Evolutionary conservation across 768 basidiomycete species (phyloP), one percentile per base, ranked within the genome.

Genomic region (Lentinula sp.): DNA sequence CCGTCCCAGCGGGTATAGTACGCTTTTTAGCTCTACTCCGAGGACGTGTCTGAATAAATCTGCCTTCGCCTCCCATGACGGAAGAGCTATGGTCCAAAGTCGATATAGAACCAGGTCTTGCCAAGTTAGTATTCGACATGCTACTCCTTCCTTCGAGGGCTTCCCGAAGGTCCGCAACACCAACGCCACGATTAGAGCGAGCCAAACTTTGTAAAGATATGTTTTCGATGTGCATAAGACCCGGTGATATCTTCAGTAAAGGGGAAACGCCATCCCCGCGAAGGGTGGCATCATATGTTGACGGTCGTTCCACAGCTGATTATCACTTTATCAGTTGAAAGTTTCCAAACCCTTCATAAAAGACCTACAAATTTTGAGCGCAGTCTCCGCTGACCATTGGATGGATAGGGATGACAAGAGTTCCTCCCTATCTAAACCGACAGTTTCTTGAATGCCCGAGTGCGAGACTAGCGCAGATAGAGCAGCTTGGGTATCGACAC

Each of bases 161-260:
- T 65, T 95, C 93, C 57, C 93, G 81, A 35, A 97, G 79, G 69
- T 95, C 93, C 1, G 84, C 86, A 23, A 96, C 93, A 23, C 94
- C 95, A 15, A 96, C 86, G 0, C 88, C 88, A 61, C 88, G 82
- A 2, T 84, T 84, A 3, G 91, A 89, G 60, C 91, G 83, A 18
- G 89, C 83, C 60, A 96, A 74, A 68, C 91, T 93, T 69, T 91
- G 90, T 60, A 93, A 78, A 5, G 95, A 96, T 37, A 92, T 78
- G 70, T 96, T 96, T 67, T 95, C 91, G 57, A 91, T 90, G 65
- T 91, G 87, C 91, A 95, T 96, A 63, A 96, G 76, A 15, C 88
- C 86, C 37, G 91, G 91, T 5, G 91, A 89, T 37, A 94, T 84
- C 69, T 86, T 91, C 57, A 92, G 80, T 46, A 93, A 79, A 2